Evolutionary conservation across 116 monocot species (phyloP).

Genomic region (Papilionanthe hybrid): DNA sequence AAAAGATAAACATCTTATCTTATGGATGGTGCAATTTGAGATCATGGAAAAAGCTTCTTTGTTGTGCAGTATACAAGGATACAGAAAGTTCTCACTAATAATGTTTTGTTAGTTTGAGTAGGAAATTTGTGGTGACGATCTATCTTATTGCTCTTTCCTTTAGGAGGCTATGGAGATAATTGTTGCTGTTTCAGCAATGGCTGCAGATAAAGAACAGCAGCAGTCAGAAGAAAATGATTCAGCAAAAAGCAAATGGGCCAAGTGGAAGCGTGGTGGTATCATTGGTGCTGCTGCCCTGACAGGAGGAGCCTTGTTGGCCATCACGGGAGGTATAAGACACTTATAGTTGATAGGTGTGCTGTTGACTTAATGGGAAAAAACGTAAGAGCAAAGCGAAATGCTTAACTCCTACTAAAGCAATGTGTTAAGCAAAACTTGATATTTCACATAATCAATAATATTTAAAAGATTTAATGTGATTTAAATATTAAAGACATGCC

Average conservation of each 20-base stretch:
- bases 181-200: slow-evolving; percentile 96
- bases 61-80: neutral
- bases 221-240: slow-evolving; percentile 42
- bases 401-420: no score
- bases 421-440: no score
- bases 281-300: slow-evolving; percentile 98
- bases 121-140: neutral
- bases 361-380: no score
- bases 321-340: slow-evolving; percentile 71
- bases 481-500: neutral
- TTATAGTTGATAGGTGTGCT: no score
- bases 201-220: slow-evolving; percentile 64
- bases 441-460: no score
- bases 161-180: slow-evolving; percentile 99
- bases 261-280: slow-evolving; percentile 93
- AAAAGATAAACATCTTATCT: no score
- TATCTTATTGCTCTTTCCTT: neutral
- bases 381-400: no score
- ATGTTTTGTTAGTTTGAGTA: neutral
- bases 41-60: neutral
- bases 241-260: slow-evolving; percentile 60
- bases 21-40: neutral
- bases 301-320: slow-evolving; percentile 85
- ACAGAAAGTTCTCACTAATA: neutral
- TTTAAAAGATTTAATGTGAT: no score